Conservation (phyloP, 768 basidiomycete species). For the Leccinum uliginosum region DNA sequence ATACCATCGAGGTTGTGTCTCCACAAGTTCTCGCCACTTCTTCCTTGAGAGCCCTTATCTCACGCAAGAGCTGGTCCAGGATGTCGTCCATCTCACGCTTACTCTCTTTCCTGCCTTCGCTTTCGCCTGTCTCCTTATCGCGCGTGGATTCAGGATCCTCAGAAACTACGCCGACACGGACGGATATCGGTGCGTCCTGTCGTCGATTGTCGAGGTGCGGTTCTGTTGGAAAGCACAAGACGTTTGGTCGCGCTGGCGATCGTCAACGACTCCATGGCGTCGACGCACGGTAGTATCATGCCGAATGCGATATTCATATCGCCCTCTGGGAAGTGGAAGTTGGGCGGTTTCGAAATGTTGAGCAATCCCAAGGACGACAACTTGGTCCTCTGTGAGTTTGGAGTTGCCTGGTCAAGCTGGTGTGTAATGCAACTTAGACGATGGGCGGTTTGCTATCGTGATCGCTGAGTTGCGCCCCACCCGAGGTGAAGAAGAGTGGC, state of each 20-base stretch:
- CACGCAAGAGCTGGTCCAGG: too few species aligned
- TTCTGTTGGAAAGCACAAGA: background rate
- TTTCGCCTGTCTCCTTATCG: too few species aligned
- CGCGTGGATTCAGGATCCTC: too few species aligned
- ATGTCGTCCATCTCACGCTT: too few species aligned
- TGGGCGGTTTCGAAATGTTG: constrained; percentile 93
- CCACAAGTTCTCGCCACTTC: too few species aligned
- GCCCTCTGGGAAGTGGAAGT: constrained; percentile 92
- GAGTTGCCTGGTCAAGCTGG: background rate
- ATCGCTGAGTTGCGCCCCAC: constrained; percentile 58
- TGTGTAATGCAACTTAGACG: constrained; percentile 42
- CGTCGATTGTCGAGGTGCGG: background rate
- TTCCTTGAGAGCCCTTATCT: too few species aligned
- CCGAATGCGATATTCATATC: constrained; percentile 84
- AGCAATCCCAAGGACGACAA: constrained; percentile 78
- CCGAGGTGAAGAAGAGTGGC: constrained; percentile 86
- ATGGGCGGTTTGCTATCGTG: constrained; percentile 63
- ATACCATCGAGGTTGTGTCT: too few species aligned
- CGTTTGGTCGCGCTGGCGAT: constrained; percentile 82
- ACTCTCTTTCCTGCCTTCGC: too few species aligned
- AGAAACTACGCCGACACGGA: too few species aligned
- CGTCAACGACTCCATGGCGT: constrained; percentile 76
- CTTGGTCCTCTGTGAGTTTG: constrained; percentile 69
- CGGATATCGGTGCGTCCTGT: constrained; percentile 64
- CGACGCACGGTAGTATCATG: constrained; percentile 79